Percentiles rank a stretch among this genome's conserved stretches.
phyloP scores from a whole-genome alignment of 2,329 filamentous ascomycete species.

The Phaeosphaeriaceae sp. region DNA sequence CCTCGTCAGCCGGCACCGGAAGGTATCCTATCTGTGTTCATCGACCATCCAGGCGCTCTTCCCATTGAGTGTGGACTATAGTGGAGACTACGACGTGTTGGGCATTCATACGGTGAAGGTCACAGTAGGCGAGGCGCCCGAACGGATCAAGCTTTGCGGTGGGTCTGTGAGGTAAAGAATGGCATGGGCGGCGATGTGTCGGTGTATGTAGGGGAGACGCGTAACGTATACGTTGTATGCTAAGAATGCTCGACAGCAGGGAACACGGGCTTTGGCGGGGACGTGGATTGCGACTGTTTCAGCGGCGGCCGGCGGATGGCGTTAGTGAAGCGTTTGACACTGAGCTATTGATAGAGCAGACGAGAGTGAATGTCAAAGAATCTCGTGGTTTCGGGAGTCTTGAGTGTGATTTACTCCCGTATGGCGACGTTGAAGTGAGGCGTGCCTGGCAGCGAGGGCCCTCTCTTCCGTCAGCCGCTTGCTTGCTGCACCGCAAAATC shows the following conservation, averaged over 20 bases:
- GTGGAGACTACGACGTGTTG: slow-evolving; percentile 20
- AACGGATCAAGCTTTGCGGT: slow-evolving; percentile 3
- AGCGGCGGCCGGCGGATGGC: slow-evolving; percentile 16
- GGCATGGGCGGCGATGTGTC: slow-evolving; percentile 1
- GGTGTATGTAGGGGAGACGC: slow-evolving; percentile 21
- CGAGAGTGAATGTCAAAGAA: slow-evolving; percentile 1
- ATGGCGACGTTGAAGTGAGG: background rate
- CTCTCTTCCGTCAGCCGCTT: background rate
- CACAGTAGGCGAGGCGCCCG: slow-evolving; percentile 1
- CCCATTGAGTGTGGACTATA: slow-evolving; percentile 40
- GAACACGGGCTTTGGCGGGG: slow-evolving; percentile 31
- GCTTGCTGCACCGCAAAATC: slow-evolving; percentile 9
- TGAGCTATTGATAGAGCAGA: background rate
- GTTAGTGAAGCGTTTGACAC: background rate
- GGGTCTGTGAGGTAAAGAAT: background rate
- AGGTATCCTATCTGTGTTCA: slow-evolving; percentile 41
- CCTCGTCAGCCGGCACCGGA: slow-evolving; percentile 46
- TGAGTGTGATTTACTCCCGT: background rate
- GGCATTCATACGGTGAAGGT: slow-evolving; percentile 29
- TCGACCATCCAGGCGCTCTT: slow-evolving; percentile 34
- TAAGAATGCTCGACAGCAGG: slow-evolving; percentile 38
- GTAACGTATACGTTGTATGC: slow-evolving; percentile 22
- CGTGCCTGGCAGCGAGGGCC: slow-evolving; percentile 1
- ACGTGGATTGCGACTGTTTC: slow-evolving; percentile 31
- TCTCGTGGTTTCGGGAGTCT: background rate